phyloP scores from a whole-genome alignment of 2,329 filamentous ascomycete genomes.

The Ophiostoma sp. region DNA sequence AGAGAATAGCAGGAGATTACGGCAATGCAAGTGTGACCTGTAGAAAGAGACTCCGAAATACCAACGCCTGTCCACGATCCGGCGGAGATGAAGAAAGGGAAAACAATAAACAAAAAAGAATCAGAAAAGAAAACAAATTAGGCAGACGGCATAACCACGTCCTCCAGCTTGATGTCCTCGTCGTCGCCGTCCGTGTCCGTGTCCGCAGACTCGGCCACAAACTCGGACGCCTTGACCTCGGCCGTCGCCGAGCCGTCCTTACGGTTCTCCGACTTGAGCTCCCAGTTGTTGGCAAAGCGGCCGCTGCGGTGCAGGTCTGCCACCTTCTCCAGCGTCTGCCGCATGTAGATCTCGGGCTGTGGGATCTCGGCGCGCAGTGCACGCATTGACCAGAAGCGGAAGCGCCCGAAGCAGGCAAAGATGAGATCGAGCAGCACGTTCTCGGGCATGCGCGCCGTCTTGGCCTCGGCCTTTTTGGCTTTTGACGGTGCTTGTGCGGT shows the following conservation, averaged over 20 bases:
- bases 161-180: constrained; percentile 57
- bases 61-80: constrained; percentile 1
- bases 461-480: constrained; percentile 65
- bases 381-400: constrained; percentile 92
- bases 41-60: neutral
- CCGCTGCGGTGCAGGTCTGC: constrained; percentile 76
- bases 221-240: constrained; percentile 46
- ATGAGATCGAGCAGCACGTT: constrained; percentile 83
- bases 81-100: neutral
- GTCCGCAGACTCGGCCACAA: constrained; percentile 39
- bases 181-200: constrained; percentile 58
- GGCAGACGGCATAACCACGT: constrained; percentile 47
- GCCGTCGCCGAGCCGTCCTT: constrained; percentile 48
- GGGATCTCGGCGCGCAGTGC: constrained; percentile 69
- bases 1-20: neutral
- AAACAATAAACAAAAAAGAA: neutral
- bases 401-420: constrained; percentile 75
- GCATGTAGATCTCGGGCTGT: constrained; percentile 91
- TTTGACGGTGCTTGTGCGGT: constrained; percentile 43
- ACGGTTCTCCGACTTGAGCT: constrained; percentile 64
- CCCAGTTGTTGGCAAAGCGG: constrained; percentile 80
- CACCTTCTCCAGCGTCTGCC: constrained; percentile 75
- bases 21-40: neutral
- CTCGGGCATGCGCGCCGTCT: constrained; percentile 83
- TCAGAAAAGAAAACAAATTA: neutral